Percentiles rank a stretch among this genome's conserved stretches.
These are phyloP conservation scores for Trichocomaceae sp. DNA, from an alignment of 2,329 filamentous ascomycete species.

Conservation along the genomic window DNA sequence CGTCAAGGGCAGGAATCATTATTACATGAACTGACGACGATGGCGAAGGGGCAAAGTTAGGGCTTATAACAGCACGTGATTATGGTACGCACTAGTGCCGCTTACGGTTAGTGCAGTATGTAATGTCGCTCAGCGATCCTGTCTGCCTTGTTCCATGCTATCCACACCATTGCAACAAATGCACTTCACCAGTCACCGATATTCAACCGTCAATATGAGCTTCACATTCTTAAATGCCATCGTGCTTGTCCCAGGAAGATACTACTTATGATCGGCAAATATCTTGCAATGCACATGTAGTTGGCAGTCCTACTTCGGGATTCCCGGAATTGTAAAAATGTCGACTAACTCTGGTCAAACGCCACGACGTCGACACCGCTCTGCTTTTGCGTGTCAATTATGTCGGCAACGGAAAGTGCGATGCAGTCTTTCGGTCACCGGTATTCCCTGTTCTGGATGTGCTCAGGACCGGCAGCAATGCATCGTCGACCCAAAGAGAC, in stretches of 20 bases:
- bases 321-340: neutral
- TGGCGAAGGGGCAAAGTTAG: neutral
- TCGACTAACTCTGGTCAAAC: neutral
- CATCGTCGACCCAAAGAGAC: slow-evolving; percentile 15
- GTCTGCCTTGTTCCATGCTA: no score
- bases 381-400: slow-evolving; percentile 16
- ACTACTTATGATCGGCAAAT: no score
- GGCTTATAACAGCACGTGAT: neutral
- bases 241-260: no score
- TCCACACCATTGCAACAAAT: no score
- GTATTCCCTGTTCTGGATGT: slow-evolving; percentile 20
- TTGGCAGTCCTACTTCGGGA: no score
- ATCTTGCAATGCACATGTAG: no score
- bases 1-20: no score
- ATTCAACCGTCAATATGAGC: no score
- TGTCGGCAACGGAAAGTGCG: slow-evolving; percentile 22
- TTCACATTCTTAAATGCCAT: no score
- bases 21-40: neutral
- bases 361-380: neutral
- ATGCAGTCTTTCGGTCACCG: slow-evolving; percentile 21
- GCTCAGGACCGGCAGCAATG: slow-evolving; percentile 24
- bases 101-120: no score
- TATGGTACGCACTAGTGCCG: neutral
- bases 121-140: no score
- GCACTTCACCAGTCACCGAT: no score